Evolutionary conservation across 306 rosid species (phyloP).

Genomic region (Inga leiocalycina): DNA sequence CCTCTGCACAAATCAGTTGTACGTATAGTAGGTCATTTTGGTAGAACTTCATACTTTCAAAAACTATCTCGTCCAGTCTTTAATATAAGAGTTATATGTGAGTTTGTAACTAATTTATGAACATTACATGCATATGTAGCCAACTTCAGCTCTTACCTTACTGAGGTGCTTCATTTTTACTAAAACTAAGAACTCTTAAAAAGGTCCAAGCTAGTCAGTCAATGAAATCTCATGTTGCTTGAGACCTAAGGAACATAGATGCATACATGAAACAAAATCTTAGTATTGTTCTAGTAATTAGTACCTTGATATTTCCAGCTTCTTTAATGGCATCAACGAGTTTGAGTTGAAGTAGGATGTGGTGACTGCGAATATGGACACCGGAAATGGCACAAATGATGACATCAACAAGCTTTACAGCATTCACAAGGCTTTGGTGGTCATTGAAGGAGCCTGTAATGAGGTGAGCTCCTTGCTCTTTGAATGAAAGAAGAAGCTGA

Average conservation of each 20-base stretch:
- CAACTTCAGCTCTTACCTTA: neutral
- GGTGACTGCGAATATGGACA: slow-evolving; percentile 68
- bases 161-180: neutral
- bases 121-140: neutral
- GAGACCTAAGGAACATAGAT: neutral
- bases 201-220: neutral
- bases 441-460: slow-evolving; percentile 56
- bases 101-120: neutral
- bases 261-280: neutral
- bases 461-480: slow-evolving; percentile 59
- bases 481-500: slow-evolving; percentile 63
- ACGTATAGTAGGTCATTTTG: neutral
- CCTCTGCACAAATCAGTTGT: slow-evolving; percentile 43
- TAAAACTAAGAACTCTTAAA: neutral
- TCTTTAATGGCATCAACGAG: neutral
- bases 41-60: neutral
- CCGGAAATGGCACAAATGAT: slow-evolving; percentile 73
- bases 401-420: slow-evolving; percentile 70
- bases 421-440: slow-evolving; percentile 56
- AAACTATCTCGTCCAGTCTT: neutral
- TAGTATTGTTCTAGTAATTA: neutral
- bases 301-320: slow-evolving; percentile 47
- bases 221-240: neutral
- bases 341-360: slow-evolving; percentile 32
- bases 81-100: too few relatives aligned